A percentile compares a stretch with the other conserved stretches of the same genome.
These are phyloP conservation scores for Anthostomella pinea DNA, from an alignment of 2,329 filamentous ascomycete genomes.

Conservation along the genomic window DNA sequence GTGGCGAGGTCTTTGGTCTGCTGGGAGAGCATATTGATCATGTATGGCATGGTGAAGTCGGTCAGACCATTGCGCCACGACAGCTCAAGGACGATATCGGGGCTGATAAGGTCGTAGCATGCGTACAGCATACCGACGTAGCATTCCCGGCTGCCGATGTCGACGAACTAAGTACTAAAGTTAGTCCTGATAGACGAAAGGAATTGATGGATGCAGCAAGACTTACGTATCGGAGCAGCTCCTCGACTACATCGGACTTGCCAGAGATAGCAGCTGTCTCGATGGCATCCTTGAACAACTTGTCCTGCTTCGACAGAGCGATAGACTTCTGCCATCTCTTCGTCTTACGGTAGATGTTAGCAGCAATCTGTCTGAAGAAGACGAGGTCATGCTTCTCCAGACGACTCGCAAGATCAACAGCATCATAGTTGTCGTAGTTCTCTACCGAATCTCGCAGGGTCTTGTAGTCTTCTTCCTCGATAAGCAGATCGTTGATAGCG, in stretches of 20 bases:
- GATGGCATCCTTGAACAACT: slow-evolving; percentile 98
- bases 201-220: slow-evolving; percentile 5
- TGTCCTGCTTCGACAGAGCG: slow-evolving; percentile 95
- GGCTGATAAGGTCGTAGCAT: slow-evolving; percentile 94
- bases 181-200: slow-evolving; percentile 30
- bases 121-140: slow-evolving; percentile 99
- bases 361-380: slow-evolving; percentile 98
- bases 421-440: slow-evolving; percentile 99
- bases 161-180: slow-evolving; percentile 71
- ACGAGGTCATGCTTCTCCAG: slow-evolving; percentile 97
- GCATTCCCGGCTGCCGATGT: slow-evolving; percentile 98
- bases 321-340: slow-evolving; percentile 99
- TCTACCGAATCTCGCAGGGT: slow-evolving; percentile 95
- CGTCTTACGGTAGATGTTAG: slow-evolving; percentile 99
- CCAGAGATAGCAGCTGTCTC: slow-evolving; percentile 91
- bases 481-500: slow-evolving; percentile 94
- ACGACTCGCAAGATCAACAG: slow-evolving; percentile 84
- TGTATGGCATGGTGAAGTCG: slow-evolving; percentile 99
- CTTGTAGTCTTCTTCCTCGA: slow-evolving; percentile 99
- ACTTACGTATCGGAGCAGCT: slow-evolving; percentile 95
- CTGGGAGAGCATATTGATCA: slow-evolving; percentile 96
- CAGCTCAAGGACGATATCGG: slow-evolving; percentile 89
- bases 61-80: slow-evolving; percentile 94
- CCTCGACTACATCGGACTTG: slow-evolving; percentile 91
- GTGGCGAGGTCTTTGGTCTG: slow-evolving; percentile 81